Evolutionary conservation across 2,329 filamentous ascomycete species (phyloP).

Genomic region (Exophiala aquamarina): DNA sequence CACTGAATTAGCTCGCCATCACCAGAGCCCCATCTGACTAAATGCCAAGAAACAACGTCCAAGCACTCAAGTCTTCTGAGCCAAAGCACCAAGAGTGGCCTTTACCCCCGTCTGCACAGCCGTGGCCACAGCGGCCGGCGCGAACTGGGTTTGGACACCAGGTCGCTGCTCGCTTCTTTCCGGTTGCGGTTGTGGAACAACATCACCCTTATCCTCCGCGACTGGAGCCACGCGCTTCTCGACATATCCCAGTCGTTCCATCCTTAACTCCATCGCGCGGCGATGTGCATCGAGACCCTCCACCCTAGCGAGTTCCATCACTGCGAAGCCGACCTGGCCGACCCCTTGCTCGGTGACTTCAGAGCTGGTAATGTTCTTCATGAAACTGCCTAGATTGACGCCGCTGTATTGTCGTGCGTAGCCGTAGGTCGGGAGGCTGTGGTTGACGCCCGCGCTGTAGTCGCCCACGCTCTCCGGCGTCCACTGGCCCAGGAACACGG

Average conservation of each 20-base stretch:
- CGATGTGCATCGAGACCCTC: constrained; percentile 94
- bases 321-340: constrained; percentile 78
- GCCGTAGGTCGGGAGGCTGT: constrained; percentile 93
- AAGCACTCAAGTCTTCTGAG: too few species aligned
- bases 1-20: too few species aligned
- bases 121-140: too few species aligned
- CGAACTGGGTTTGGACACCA: too few species aligned
- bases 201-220: background rate
- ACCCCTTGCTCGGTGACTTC: constrained; percentile 85
- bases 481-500: constrained; percentile 94
- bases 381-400: constrained; percentile 91
- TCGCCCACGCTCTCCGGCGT: constrained; percentile 97
- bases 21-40: too few species aligned
- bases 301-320: constrained; percentile 92
- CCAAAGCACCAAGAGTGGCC: too few species aligned
- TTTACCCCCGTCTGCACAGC: too few species aligned
- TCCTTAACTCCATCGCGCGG: constrained; percentile 65
- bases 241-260: constrained; percentile 42
- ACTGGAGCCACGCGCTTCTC: constrained; percentile 3
- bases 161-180: too few species aligned
- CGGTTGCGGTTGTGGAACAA: constrained; percentile 20
- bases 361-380: constrained; percentile 96
- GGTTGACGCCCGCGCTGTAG: constrained; percentile 97
- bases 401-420: constrained; percentile 99
- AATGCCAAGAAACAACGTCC: too few species aligned